phyloP scores from a whole-genome alignment of 176 grass and related monocot genomes.

The Aegilops tauschii region DNA sequence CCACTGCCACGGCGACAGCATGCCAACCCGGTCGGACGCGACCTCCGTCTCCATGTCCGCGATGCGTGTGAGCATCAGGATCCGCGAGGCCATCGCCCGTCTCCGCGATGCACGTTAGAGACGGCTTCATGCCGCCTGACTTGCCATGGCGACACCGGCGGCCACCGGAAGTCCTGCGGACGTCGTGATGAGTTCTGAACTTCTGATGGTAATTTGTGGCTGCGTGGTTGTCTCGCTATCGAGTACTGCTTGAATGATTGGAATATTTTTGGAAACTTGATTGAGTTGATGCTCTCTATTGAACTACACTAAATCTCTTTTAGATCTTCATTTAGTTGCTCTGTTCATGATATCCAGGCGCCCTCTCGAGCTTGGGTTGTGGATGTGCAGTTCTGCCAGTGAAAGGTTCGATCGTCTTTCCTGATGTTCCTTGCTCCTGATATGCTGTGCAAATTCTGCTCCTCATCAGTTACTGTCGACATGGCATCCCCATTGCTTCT shows the following conservation, averaged over 20 bases:
- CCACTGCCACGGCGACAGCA: background rate
- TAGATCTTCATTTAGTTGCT: background rate
- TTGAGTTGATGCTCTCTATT: background rate
- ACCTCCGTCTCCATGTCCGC: conserved; percentile 12
- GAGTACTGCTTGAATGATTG: background rate
- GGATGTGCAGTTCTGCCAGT: background rate
- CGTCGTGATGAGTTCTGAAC: background rate
- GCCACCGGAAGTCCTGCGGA: background rate
- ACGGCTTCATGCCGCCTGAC: conserved; percentile 45
- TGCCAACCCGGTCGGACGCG: conserved; percentile 1
- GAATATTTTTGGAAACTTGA: background rate
- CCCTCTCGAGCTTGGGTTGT: background rate
- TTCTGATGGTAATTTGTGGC: background rate
- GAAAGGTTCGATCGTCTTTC: background rate
- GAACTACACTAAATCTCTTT: background rate
- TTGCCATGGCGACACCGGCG: conserved; percentile 39
- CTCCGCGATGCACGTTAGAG: conserved; percentile 46
- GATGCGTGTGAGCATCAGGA: conserved; percentile 53
- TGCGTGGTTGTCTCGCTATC: background rate
- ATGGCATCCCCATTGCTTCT: background rate
- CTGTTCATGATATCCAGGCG: background rate
- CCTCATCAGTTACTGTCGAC: background rate
- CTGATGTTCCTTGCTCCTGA: background rate
- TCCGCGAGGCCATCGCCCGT: conserved; percentile 61
- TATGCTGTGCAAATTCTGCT: background rate